phyloP scores from a whole-genome alignment of 805 yeast species.

The Candida pseudoglaebosa region DNA sequence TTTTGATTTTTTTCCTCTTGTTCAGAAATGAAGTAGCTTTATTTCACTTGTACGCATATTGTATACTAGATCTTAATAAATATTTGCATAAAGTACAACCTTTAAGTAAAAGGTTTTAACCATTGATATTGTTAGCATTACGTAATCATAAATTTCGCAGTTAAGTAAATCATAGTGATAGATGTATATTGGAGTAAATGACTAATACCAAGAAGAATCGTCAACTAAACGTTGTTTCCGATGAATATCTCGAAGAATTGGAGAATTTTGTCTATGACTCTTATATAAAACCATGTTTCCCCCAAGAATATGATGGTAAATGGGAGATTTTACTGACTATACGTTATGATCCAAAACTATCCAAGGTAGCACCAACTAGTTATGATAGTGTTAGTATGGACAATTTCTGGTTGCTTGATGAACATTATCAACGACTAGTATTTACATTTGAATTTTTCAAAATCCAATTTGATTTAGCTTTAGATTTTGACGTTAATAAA shows the following conservation, averaged over 20 bases:
- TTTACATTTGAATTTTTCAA: slow-evolving; percentile 51
- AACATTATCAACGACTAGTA: slow-evolving; percentile 60
- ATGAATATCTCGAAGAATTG: background rate
- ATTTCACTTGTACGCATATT: no score
- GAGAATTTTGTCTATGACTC: slow-evolving; percentile 1
- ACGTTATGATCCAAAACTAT: slow-evolving; percentile 66
- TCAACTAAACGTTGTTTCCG: background rate
- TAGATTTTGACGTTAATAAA: slow-evolving; percentile 40
- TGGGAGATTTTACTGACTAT: slow-evolving; percentile 68
- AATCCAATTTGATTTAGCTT: slow-evolving; percentile 8
- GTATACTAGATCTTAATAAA: no score
- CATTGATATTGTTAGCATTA: no score
- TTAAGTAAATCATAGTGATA: no score
- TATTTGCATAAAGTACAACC: no score
- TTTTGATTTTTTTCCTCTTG: no score
- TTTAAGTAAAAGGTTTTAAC: no score
- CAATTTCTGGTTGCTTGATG: slow-evolving; percentile 58
- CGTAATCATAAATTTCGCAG: no score
- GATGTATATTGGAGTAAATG: no score
- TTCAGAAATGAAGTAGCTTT: no score
- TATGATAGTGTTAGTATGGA: slow-evolving; percentile 18
- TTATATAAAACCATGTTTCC: slow-evolving; percentile 6
- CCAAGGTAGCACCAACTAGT: slow-evolving; percentile 23
- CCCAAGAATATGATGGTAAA: slow-evolving; percentile 15
- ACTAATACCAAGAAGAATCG: background rate